These are phyloP conservation scores for Handroanthus guayacan DNA, from an alignment of 257 asterid genomes.

Conservation along the genomic window DNA sequence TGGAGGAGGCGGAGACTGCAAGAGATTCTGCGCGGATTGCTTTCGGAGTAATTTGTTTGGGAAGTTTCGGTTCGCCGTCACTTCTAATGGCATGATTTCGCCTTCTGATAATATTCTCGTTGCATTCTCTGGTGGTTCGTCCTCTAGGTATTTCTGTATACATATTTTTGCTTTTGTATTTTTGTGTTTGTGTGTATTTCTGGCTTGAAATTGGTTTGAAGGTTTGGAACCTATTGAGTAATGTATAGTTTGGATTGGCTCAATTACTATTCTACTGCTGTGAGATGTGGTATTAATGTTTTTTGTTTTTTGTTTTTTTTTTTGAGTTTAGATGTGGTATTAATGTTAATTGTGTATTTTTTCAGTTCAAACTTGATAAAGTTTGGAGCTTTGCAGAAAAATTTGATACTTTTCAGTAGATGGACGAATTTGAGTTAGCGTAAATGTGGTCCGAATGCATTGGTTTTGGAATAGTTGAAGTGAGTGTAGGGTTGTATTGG, in stretches of 20 bases:
- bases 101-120: conserved; percentile 87
- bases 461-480: too few species aligned
- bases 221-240: conserved; percentile 6
- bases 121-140: conserved; percentile 92
- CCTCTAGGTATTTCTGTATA: conserved; percentile 66
- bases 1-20: conserved; percentile 54
- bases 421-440: neutral
- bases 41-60: conserved; percentile 76
- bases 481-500: neutral
- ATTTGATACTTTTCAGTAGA: neutral
- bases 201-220: conserved; percentile 22
- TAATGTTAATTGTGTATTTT: neutral
- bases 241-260: neutral
- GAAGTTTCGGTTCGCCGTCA: conserved; percentile 83
- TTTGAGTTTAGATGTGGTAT: neutral
- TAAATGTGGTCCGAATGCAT: neutral
- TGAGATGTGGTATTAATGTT: neutral
- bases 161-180: neutral
- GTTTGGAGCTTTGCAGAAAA: neutral
- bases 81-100: conserved; percentile 82
- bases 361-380: neutral
- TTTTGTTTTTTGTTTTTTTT: too few species aligned
- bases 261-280: neutral
- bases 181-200: neutral
- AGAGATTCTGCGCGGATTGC: conserved; percentile 77